Conservation (phyloP, 2,329 filamentous ascomycete species). For the Dactylellina sp. region DNA sequence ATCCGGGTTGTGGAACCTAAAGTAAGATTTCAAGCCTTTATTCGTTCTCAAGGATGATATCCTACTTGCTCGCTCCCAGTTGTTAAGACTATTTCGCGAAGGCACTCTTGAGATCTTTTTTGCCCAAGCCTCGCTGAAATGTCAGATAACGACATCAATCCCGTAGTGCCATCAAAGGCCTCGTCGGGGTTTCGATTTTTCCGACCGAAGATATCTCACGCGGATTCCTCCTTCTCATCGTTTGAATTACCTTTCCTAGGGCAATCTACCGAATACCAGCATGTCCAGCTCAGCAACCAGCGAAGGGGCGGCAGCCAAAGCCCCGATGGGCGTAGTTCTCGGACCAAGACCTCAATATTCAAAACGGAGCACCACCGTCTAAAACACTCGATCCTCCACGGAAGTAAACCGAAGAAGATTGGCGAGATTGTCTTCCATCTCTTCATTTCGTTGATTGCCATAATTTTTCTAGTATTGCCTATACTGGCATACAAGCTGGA, state of each 20-base stretch:
- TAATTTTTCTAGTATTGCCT: conserved; percentile 47
- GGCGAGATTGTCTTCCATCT: conserved; percentile 49
- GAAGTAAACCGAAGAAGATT: conserved; percentile 34
- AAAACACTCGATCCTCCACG: conserved; percentile 43
- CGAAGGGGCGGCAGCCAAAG: conserved; percentile 18
- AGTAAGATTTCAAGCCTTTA: too few relatives aligned
- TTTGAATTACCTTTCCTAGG: conserved; percentile 38
- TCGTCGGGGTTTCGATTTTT: conserved; percentile 36
- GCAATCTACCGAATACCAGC: conserved; percentile 26
- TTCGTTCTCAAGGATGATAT: too few relatives aligned
- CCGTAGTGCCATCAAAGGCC: conserved; percentile 14
- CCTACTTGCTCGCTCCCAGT: too few relatives aligned
- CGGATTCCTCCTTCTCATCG: conserved; percentile 30
- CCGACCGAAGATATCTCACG: conserved; percentile 30
- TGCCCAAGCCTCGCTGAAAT: too few relatives aligned
- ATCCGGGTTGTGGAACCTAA: too few relatives aligned
- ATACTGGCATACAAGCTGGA: conserved; percentile 39
- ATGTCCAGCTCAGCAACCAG: conserved; percentile 15
- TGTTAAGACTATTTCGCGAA: too few relatives aligned
- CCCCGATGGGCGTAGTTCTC: conserved; percentile 33
- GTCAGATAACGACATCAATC: conserved; percentile 28
- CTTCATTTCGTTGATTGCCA: conserved; percentile 34
- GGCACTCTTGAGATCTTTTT: too few relatives aligned
- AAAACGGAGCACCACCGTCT: conserved; percentile 39
- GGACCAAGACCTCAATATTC: conserved; percentile 47